Evolutionary conservation across 306 rosid genomes (phyloP).

Genomic region (Potentilla sterilis): DNA sequence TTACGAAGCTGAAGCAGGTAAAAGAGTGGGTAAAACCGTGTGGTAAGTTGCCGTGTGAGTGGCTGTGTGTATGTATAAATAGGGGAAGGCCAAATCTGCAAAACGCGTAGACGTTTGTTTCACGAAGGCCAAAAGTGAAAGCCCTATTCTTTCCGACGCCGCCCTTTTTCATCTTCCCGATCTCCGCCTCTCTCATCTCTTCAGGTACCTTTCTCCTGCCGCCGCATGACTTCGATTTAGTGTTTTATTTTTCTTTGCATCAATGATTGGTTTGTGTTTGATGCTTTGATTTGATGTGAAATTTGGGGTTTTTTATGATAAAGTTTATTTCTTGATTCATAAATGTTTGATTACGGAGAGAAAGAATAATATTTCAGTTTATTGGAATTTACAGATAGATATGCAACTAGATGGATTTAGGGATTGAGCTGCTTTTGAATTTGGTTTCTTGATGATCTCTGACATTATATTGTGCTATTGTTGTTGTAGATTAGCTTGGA

Average conservation of each 20-base stretch:
- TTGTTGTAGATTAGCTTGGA: background rate
- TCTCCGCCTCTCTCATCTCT: background rate
- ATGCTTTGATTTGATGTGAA: background rate
- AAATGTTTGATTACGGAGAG: background rate
- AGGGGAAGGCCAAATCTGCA: background rate
- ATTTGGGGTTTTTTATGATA: background rate
- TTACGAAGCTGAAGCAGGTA: background rate
- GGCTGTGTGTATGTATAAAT: background rate
- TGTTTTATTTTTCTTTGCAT: background rate
- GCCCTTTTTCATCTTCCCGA: background rate
- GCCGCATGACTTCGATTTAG: background rate
- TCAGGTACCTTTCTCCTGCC: background rate
- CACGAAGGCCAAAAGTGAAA: background rate
- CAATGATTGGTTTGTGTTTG: background rate
- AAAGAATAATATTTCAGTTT: background rate
- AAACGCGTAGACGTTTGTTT: background rate
- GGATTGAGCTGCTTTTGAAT: conserved; percentile 14
- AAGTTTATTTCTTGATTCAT: too few species aligned
- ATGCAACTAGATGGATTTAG: background rate
- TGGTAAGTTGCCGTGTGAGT: background rate
- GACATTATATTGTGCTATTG: background rate
- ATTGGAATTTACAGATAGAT: background rate
- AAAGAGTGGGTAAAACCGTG: background rate
- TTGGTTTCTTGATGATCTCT: background rate
- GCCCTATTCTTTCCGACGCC: conserved; percentile 5